Conservation (phyloP, 768 basidiomycete species). For the Lactarius indigo region DNA sequence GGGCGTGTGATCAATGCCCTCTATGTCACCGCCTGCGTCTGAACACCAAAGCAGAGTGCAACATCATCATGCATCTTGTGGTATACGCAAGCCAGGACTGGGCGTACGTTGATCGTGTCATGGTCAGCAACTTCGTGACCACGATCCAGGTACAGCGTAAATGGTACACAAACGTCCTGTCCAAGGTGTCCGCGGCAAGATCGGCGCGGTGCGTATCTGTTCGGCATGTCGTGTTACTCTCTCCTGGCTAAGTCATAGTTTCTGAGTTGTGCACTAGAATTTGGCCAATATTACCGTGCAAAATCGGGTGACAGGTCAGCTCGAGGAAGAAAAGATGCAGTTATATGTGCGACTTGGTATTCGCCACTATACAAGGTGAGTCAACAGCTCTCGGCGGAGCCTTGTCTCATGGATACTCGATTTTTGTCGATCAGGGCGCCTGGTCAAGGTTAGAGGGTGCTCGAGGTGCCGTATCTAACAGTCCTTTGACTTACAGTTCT, state of each 20-base stretch:
- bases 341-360: constrained; percentile 92
- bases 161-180: constrained; percentile 90
- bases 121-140: constrained; percentile 93
- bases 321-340: constrained; percentile 99
- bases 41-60: constrained; percentile 83
- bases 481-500: not conserved
- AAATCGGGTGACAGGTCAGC: constrained; percentile 83
- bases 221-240: not conserved
- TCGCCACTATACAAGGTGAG: constrained; percentile 79
- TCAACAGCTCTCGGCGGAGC: not conserved
- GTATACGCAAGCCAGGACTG: constrained; percentile 94
- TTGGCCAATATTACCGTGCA: constrained; percentile 98
- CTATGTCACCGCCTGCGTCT: constrained; percentile 87
- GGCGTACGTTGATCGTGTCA: constrained; percentile 81
- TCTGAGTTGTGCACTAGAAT: constrained; percentile 49
- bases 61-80: constrained; percentile 94
- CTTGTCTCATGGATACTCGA: not conserved
- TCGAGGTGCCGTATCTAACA: constrained; percentile 51
- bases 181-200: constrained; percentile 76
- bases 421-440: constrained; percentile 52
- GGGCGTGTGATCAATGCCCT: constrained; percentile 97
- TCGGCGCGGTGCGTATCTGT: constrained; percentile 71
- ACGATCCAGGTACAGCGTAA: constrained; percentile 94
- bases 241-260: not conserved
- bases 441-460: constrained; percentile 86